Percentiles rank a stretch among this genome's conserved stretches.
These are phyloP conservation scores for Anthoceros angustus DNA, from an alignment of 225 moss, liverwort and hornwort genomes.

Conservation along the genomic window DNA sequence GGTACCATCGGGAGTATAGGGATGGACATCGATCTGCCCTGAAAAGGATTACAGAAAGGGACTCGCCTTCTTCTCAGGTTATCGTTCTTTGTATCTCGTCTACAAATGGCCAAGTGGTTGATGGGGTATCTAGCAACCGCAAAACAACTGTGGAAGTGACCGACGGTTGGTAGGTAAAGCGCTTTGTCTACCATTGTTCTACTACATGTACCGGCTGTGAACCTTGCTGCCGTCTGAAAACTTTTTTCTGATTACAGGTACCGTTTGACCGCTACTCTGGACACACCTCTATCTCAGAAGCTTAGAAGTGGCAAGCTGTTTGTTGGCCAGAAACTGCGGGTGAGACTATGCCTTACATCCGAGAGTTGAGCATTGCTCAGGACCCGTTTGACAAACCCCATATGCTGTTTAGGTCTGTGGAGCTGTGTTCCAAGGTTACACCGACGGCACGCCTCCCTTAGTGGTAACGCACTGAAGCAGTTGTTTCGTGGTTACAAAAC, in stretches of 20 bases:
- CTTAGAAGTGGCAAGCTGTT: conserved; percentile 19
- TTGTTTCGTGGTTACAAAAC: too few relatives aligned
- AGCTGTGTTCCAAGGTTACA: conserved; percentile 14
- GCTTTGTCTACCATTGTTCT: background rate
- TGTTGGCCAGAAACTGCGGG: conserved; percentile 24
- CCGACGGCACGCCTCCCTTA: conserved; percentile 20
- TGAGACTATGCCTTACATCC: conserved; percentile 3
- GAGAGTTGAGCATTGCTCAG: background rate
- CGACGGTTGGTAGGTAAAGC: conserved; percentile 25
- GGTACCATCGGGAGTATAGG: conserved; percentile 22
- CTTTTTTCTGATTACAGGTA: conserved; percentile 16
- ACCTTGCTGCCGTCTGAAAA: background rate
- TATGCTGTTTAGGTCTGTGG: conserved; percentile 19
- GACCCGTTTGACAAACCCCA: background rate
- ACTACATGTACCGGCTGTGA: background rate
- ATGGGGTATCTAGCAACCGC: background rate
- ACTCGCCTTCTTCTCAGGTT: conserved; percentile 14
- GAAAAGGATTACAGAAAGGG: conserved; percentile 20
- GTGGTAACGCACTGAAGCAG: conserved; percentile 11
- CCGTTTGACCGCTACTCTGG: conserved; percentile 22
- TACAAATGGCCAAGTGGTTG: background rate
- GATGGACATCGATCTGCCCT: conserved; percentile 24
- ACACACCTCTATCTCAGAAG: conserved; percentile 16
- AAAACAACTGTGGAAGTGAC: conserved; percentile 25
- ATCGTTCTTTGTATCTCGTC: conserved; percentile 28